Base-by-base conservation (phyloP, 805 yeast species). In the Zygoascus ofunaensis region DNA sequence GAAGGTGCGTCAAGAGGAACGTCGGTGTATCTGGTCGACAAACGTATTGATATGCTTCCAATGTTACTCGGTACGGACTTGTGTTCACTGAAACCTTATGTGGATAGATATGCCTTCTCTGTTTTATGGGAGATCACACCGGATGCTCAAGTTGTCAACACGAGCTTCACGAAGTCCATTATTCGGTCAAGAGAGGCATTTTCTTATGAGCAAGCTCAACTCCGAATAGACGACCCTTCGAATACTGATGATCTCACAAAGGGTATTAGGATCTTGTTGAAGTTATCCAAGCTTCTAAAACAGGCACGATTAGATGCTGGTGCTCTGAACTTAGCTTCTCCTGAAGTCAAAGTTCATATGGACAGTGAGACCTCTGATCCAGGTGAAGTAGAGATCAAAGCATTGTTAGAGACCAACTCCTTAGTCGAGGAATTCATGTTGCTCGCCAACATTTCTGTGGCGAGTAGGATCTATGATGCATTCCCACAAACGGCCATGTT, bases 1-100 rank as follows among this genome's bases (percentile, higher is more conserved):
- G 99, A 92, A 66, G 99, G 97, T 64, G 95, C 97, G 0, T 74
- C 94, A 1, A 78, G 99, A 65, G 97, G 97, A 56, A 92, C 98
- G 0, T 89, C 98, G 3, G 97, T 92, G 2, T 92, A 92, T 64
- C 71, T 92, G 45, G 99, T 92, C 12, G 98, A 92, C 62, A 90
- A 92, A 65, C 84, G 99, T 73, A 92, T 92, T 55, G 99, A 92
- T 72, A 92, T 92, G 99, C 71, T 92, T 51, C 99, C 99, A 4
- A 79, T 84, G 80, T 66, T 92, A 38, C 72, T 92, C 46, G 97
- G 98, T 61, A 92, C 98, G 3, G 92, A 92, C 61, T 68, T 92
- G 56, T 92, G 99, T 70, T 92, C 98, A 3, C 73, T 92, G 58
- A 83, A 84, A 58, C 97, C 97, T 4, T 81, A 86, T 58, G 97